These are phyloP conservation scores for Syncephalastrum racemosum DNA, from an alignment of 371 early-diverging fungal genomes.

Conservation along the genomic window DNA sequence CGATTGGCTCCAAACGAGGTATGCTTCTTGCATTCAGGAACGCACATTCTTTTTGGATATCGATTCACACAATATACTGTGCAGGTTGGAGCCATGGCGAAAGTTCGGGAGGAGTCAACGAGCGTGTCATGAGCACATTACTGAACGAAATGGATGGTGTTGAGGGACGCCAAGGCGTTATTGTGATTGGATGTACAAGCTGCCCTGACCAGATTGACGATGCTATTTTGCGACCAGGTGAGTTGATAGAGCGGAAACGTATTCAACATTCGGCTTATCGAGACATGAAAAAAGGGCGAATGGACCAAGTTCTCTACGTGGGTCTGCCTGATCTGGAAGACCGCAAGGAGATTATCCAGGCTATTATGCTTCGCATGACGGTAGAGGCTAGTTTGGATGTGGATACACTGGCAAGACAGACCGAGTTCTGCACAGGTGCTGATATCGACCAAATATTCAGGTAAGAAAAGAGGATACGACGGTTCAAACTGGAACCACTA, in stretches of 20 bases:
- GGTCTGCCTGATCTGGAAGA: slow-evolving; percentile 60
- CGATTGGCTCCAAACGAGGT: slow-evolving; percentile 81
- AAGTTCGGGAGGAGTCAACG: slow-evolving; percentile 71
- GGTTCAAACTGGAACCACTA: background rate
- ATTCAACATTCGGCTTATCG: background rate
- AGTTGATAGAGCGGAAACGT: slow-evolving; percentile 7
- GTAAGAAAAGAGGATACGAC: slow-evolving; percentile 23
- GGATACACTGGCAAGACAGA: slow-evolving; percentile 37
- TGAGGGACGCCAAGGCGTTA: slow-evolving; percentile 67
- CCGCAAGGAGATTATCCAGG: slow-evolving; percentile 49
- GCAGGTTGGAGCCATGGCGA: slow-evolving; percentile 52
- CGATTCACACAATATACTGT: background rate
- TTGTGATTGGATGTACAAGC: slow-evolving; percentile 83
- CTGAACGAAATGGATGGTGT: slow-evolving; percentile 85
- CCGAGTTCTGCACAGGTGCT: slow-evolving; percentile 60
- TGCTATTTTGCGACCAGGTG: slow-evolving; percentile 85
- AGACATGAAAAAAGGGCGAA: slow-evolving; percentile 46
- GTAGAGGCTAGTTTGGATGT: slow-evolving; percentile 37
- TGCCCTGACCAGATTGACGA: slow-evolving; percentile 81
- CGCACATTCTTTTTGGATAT: no score
- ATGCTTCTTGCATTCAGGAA: background rate
- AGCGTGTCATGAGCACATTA: slow-evolving; percentile 72
- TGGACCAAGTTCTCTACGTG: slow-evolving; percentile 73
- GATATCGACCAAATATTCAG: slow-evolving; percentile 63
- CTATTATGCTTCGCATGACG: slow-evolving; percentile 22